Percentiles rank a stretch among this genome's conserved stretches.
Evolutionary conservation across 2,329 filamentous ascomycete species (phyloP).

Genomic region (Gnomoniopsis smithogilvyi): DNA sequence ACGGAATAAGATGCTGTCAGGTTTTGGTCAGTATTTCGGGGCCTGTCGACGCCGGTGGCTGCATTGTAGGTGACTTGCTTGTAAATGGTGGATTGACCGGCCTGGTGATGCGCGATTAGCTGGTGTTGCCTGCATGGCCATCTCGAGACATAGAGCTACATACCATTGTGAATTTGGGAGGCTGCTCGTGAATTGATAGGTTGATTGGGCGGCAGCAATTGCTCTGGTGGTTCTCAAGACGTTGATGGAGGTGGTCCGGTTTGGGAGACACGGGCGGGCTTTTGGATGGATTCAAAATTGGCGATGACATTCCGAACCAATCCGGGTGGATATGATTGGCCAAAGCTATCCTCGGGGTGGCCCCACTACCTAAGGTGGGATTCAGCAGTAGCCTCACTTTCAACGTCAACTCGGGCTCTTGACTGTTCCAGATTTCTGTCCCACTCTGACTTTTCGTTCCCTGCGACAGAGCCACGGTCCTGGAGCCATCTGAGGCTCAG

Average conservation of each 20-base stretch:
- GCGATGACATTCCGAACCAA: slow-evolving; percentile 15
- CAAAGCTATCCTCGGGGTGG: slow-evolving; percentile 12
- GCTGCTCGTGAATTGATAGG: slow-evolving; percentile 8
- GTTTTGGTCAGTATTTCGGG: slow-evolving; percentile 1
- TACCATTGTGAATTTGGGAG: slow-evolving; percentile 53
- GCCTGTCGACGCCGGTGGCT: not conserved
- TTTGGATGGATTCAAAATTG: slow-evolving; percentile 17
- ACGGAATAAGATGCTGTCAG: slow-evolving; percentile 74
- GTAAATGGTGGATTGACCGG: slow-evolving; percentile 28
- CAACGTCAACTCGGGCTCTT: not conserved
- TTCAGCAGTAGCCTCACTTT: not conserved
- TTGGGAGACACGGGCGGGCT: slow-evolving; percentile 5
- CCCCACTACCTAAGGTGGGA: slow-evolving; percentile 5
- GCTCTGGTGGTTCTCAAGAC: slow-evolving; percentile 10
- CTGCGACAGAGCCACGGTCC: not conserved
- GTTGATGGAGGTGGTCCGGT: slow-evolving; percentile 11
- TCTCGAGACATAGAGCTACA: slow-evolving; percentile 26
- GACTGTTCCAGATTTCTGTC: not conserved
- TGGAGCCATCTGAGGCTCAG: too few relatives aligned
- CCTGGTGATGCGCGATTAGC: slow-evolving; percentile 36
- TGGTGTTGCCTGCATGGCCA: slow-evolving; percentile 11
- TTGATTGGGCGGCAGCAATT: slow-evolving; percentile 3
- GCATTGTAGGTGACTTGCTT: slow-evolving; percentile 19
- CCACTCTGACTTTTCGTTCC: slow-evolving; percentile 4
- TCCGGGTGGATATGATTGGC: slow-evolving; percentile 18